Conservation (phyloP, 148 eudicot genomes). For the Cornus florida region DNA sequence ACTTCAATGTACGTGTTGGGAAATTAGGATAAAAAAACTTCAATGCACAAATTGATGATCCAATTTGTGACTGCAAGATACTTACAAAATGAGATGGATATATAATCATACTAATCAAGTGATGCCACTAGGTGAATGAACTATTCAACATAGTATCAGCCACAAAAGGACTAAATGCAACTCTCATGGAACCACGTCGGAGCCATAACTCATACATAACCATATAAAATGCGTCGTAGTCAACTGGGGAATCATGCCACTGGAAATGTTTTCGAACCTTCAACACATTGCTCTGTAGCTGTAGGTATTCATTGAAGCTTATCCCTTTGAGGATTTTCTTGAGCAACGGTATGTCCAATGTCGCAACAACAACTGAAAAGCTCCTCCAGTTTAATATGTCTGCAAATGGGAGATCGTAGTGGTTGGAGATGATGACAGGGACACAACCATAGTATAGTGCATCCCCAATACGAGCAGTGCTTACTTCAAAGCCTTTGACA, state of each 20-base stretch:
- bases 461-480: constrained; percentile 82
- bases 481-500: constrained; percentile 83
- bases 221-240: constrained; percentile 49
- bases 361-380: constrained; percentile 53
- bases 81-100: not conserved
- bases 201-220: constrained; percentile 55
- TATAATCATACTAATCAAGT: not conserved
- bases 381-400: constrained; percentile 71
- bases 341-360: constrained; percentile 56
- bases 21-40: too few relatives aligned
- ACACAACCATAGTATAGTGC: constrained; percentile 83
- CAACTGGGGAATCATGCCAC: constrained; percentile 31
- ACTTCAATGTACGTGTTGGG: too few relatives aligned
- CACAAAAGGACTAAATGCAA: constrained; percentile 6
- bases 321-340: constrained; percentile 60
- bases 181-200: constrained; percentile 32
- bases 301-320: constrained; percentile 37
- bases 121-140: not conserved
- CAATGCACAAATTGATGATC: too few relatives aligned
- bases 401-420: constrained; percentile 80
- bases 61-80: too few relatives aligned
- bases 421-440: constrained; percentile 76
- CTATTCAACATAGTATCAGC: not conserved
- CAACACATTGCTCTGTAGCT: constrained; percentile 31
- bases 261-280: constrained; percentile 42